Evolutionary conservation across 495 filamentous ascomycete genomes (phyloP).

Genomic region (Penicillium paradoxum): DNA sequence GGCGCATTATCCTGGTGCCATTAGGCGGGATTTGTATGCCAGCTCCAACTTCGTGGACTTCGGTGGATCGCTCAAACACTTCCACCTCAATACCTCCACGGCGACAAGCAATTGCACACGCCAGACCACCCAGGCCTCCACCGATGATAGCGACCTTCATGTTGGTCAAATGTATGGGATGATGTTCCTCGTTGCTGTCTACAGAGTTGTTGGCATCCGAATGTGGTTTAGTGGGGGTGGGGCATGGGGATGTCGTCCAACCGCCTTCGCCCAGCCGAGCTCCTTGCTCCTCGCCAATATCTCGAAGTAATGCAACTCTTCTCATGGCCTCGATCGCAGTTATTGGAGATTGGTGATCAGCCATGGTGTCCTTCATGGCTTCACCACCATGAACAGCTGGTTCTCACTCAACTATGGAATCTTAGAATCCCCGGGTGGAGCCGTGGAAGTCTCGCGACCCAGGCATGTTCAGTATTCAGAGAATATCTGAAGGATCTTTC

Average conservation of each 20-base stretch:
- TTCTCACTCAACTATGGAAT: constrained; percentile 33
- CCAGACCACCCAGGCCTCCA: constrained; percentile 47
- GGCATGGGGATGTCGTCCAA: no score
- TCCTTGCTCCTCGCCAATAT: background rate
- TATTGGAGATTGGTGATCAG: constrained; percentile 37
- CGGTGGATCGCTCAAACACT: constrained; percentile 52
- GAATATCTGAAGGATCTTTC: constrained; percentile 36
- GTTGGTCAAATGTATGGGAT: background rate
- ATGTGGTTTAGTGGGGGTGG: background rate
- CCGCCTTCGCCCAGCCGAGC: no score
- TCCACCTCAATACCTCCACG: constrained; percentile 51
- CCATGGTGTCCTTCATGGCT: constrained; percentile 31
- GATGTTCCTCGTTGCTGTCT: background rate
- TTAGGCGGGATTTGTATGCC: constrained; percentile 54
- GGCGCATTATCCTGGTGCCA: constrained; percentile 38
- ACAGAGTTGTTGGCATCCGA: background rate
- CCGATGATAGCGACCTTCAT: constrained; percentile 9
- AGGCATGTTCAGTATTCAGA: constrained; percentile 39
- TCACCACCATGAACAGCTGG: constrained; percentile 26
- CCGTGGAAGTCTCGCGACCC: constrained; percentile 16
- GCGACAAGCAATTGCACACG: constrained; percentile 54
- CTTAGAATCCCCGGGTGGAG: constrained; percentile 18
- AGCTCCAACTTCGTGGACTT: constrained; percentile 46
- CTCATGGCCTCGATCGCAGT: constrained; percentile 25
- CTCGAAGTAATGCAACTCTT: background rate